Conservation (phyloP, 352 stramenopile genomes). For the Stramenopiles sp. region DNA sequence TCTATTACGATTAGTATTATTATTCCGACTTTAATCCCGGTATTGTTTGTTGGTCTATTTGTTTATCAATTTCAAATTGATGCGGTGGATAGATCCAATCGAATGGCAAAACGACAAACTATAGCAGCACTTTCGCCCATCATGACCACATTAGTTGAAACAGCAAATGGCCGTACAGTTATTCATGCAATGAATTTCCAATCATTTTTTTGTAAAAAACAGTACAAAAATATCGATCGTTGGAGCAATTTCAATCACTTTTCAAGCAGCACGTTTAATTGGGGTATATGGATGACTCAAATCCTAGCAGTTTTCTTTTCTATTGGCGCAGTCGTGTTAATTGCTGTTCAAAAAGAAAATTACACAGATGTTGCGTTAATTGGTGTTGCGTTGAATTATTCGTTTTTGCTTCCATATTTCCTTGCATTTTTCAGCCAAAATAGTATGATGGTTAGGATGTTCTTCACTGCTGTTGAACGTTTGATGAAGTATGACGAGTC, state of each 20-base stretch:
- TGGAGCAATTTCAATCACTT: background rate
- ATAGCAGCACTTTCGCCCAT: background rate
- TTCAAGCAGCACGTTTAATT: background rate
- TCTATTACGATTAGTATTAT: background rate
- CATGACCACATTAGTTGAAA: background rate
- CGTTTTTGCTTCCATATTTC: background rate
- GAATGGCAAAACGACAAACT: background rate
- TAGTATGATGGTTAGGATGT: background rate
- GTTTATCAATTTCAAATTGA: background rate
- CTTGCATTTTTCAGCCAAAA: background rate
- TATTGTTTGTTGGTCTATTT: background rate
- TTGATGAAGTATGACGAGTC: background rate
- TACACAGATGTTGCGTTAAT: background rate
- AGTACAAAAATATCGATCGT: background rate
- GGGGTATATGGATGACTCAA: background rate
- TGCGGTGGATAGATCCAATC: background rate
- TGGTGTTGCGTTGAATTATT: background rate
- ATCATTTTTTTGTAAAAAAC: background rate
- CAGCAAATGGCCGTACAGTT: background rate
- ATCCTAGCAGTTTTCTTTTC: background rate
- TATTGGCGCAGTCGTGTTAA: background rate
- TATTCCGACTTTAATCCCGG: background rate
- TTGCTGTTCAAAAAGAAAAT: background rate
- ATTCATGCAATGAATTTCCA: conserved; percentile 3
- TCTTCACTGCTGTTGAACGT: background rate